Evolutionary conservation across 2,329 filamentous ascomycete species (phyloP).

Genomic region (Pestalotiopsis sp.): DNA sequence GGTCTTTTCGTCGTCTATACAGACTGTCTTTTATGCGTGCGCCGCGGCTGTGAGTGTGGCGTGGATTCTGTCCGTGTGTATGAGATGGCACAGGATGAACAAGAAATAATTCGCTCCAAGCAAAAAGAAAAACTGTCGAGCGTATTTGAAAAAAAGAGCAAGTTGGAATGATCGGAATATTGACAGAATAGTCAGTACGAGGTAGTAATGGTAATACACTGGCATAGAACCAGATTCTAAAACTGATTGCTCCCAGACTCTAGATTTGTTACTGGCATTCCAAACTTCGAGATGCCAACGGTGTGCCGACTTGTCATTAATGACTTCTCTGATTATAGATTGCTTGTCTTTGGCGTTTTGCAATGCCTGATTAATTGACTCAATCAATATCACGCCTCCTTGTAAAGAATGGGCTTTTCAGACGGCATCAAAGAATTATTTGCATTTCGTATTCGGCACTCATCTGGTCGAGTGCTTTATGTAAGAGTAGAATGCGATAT

Average conservation of each 20-base stretch:
- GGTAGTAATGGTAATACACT: not conserved
- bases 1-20: slow-evolving; percentile 10
- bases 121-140: not conserved
- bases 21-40: slow-evolving; percentile 11
- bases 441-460: no score
- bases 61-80: slow-evolving; percentile 6
- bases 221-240: not conserved
- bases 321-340: no score
- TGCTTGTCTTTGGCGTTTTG: no score
- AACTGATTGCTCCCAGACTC: not conserved
- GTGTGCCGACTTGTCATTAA: no score
- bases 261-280: not conserved
- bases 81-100: slow-evolving; percentile 14
- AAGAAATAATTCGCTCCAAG: not conserved
- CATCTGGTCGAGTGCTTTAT: no score
- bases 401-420: no score
- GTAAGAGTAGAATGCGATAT: no score
- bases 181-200: not conserved
- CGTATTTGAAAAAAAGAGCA: not conserved
- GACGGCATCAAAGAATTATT: no score
- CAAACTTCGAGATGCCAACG: no score
- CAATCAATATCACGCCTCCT: no score
- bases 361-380: no score
- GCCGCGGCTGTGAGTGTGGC: slow-evolving; percentile 13
- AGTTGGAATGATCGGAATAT: not conserved